phyloP scores from a whole-genome alignment of 1,284 basidiomycete species.

The Testicularia cyperi region DNA sequence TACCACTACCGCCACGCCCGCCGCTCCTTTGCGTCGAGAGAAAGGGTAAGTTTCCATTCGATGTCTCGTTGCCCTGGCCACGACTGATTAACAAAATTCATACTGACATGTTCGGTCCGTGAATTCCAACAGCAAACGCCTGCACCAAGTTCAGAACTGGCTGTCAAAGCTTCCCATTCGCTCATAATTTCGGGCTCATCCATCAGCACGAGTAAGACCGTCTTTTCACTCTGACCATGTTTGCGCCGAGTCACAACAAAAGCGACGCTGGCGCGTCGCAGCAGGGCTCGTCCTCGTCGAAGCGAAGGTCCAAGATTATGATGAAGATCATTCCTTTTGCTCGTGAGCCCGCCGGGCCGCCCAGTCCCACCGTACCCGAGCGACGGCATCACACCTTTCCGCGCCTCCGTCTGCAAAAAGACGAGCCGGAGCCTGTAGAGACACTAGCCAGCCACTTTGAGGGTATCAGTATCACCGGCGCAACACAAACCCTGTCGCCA shows the following conservation, averaged over 20 bases:
- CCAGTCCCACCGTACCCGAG: too few relatives aligned
- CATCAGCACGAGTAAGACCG: too few relatives aligned
- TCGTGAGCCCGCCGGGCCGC: constrained; percentile 1
- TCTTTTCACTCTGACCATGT: too few relatives aligned
- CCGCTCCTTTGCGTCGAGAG: too few relatives aligned
- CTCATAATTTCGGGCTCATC: constrained; percentile 11
- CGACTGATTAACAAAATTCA: too few relatives aligned
- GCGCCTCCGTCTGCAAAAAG: not conserved
- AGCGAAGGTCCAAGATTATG: constrained; percentile 8
- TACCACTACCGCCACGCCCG: too few relatives aligned
- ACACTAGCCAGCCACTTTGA: constrained; percentile 7
- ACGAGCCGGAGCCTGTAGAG: constrained; percentile 5
- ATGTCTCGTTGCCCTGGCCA: too few relatives aligned
- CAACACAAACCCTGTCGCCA: constrained; percentile 7
- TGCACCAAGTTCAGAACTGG: constrained; percentile 31
- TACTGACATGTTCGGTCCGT: too few relatives aligned
- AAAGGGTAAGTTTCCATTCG: too few relatives aligned
- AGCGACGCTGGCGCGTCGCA: too few relatives aligned
- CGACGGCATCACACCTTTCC: constrained; percentile 18
- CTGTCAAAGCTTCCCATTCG: constrained; percentile 22
- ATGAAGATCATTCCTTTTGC: constrained; percentile 36
- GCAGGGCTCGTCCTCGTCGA: too few relatives aligned
- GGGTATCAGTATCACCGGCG: not conserved
- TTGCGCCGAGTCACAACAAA: too few relatives aligned
- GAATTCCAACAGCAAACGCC: constrained; percentile 24